Evolutionary conservation across 352 stramenopile species (phyloP).

Genomic region (Phytophthora agathidicida): DNA sequence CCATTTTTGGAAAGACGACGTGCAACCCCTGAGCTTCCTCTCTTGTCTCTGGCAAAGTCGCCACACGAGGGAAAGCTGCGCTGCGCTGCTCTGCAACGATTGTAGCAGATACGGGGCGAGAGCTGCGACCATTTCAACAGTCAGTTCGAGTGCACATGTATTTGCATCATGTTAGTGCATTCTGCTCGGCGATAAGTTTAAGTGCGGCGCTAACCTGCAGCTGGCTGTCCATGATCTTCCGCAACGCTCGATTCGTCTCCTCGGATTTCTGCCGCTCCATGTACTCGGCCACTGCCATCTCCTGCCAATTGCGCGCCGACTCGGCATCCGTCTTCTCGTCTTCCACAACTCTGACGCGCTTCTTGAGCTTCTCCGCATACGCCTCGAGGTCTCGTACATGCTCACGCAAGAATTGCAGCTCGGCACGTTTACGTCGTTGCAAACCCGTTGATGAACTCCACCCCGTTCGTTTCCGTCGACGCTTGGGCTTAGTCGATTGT

Average conservation of each 20-base stretch:
- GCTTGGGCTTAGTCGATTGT: slow-evolving; percentile 14
- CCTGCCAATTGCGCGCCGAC: slow-evolving; percentile 14
- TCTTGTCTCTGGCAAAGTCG: too few species aligned
- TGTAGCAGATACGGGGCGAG: too few species aligned
- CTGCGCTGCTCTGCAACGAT: too few species aligned
- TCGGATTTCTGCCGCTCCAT: slow-evolving; percentile 25
- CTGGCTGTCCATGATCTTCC: slow-evolving; percentile 13
- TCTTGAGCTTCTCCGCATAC: slow-evolving; percentile 23
- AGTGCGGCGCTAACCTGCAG: slow-evolving; percentile 12
- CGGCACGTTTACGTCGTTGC: slow-evolving; percentile 32
- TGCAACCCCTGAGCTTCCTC: too few species aligned
- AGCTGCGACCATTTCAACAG: too few species aligned
- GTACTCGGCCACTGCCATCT: slow-evolving; percentile 14
- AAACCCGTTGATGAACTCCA: slow-evolving; percentile 35
- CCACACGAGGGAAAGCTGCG: not conserved
- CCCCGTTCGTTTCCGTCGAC: slow-evolving; percentile 18
- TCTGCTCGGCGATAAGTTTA: slow-evolving; percentile 2
- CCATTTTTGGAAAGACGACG: slow-evolving; percentile 2
- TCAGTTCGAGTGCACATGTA: too few species aligned
- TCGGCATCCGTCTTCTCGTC: not conserved
- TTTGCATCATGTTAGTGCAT: not conserved
- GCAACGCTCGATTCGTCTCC: slow-evolving; percentile 26
- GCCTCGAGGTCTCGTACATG: slow-evolving; percentile 25
- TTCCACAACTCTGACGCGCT: not conserved
- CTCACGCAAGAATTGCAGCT: slow-evolving; percentile 26